Base-by-base conservation (phyloP, 768 basidiomycete genomes). In the Mycena galericulata region DNA sequence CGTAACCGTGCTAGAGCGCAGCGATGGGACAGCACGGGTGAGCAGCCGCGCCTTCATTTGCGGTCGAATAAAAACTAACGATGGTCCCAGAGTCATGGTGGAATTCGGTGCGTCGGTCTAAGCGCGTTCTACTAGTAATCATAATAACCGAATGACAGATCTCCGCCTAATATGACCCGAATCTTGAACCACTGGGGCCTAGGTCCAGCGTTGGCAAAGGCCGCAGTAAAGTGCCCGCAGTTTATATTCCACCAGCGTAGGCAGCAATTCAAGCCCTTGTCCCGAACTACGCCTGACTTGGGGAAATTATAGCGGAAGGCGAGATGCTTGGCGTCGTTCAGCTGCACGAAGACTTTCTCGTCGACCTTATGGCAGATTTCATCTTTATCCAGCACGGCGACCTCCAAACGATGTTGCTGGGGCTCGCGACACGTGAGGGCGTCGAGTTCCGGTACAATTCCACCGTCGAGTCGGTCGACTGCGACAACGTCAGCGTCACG, bases 81-180 rank as follows among this genome's bases (percentile, higher is more conserved):
- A 41, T 17, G 6, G 29, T 15, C 14, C 43, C 18, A 85, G 83
- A 77, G 79, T 70, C 76, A 67, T 47, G 84, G 84, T 54, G 86
- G 86, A 34, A 71, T 87, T 61, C 82, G 86, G 75, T 81, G 14
- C 14, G 58, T n/a, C 36, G 34, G 9, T 1, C 20, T 22, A 20
- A 15, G 34, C 34, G 29, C 53, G 45, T 5, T 22, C 32, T 22
- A 18, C 12, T 10, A 2, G 11, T 15, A 20, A 54, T 51, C 34
- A 32, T n/a, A 32, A 12, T 20, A 12, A 38, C 8, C 12, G 26
- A 14, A 38, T 9, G 26, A 55, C 43, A 82, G 81, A 43, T 80
- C 79, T 9, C 87, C 88, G 45, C 88, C 89, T 17, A 90, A 90
- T 64, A 83, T 89, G 78, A 87, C 88, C 34, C 83, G 84, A 57